Conservation (phyloP, 805 yeast species). For the Candida loeiensis region DNA sequence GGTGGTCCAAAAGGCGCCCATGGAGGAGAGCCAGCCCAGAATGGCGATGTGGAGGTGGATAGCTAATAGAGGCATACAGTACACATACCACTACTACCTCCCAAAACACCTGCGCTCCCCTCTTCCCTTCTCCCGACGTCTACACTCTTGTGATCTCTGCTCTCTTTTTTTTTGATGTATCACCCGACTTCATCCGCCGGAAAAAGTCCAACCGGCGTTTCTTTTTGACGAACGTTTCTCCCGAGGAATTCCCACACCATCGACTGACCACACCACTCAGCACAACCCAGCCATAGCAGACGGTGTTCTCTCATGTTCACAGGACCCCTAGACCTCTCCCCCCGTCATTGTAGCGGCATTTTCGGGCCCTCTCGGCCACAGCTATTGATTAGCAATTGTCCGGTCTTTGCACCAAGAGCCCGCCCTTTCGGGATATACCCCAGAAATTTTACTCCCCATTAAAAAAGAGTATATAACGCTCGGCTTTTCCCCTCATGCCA, state of each 20-base stretch:
- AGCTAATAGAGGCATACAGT: too few relatives aligned
- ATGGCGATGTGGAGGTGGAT: too few relatives aligned
- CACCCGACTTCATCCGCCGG: slow-evolving; percentile 4
- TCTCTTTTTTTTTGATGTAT: background rate
- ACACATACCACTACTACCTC: too few relatives aligned
- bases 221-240: background rate
- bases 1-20: slow-evolving; percentile 1
- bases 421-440: slow-evolving; percentile 5
- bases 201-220: background rate
- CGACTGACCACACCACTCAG: too few relatives aligned
- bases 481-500: background rate
- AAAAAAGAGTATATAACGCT: slow-evolving; percentile 5
- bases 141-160: background rate
- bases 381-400: background rate
- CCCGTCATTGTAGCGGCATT: too few relatives aligned
- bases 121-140: too few relatives aligned
- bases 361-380: too few relatives aligned
- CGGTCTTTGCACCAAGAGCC: background rate
- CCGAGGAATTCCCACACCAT: background rate
- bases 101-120: too few relatives aligned
- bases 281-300: too few relatives aligned
- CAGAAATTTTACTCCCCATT: slow-evolving; percentile 4
- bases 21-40: too few relatives aligned
- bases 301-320: too few relatives aligned
- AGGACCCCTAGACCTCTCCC: too few relatives aligned